A percentile compares a stretch with the other conserved stretches of the same genome.
Evolutionary conservation across 2,329 filamentous ascomycete genomes (phyloP).

Genomic region (Dactylonectria macrodidyma): DNA sequence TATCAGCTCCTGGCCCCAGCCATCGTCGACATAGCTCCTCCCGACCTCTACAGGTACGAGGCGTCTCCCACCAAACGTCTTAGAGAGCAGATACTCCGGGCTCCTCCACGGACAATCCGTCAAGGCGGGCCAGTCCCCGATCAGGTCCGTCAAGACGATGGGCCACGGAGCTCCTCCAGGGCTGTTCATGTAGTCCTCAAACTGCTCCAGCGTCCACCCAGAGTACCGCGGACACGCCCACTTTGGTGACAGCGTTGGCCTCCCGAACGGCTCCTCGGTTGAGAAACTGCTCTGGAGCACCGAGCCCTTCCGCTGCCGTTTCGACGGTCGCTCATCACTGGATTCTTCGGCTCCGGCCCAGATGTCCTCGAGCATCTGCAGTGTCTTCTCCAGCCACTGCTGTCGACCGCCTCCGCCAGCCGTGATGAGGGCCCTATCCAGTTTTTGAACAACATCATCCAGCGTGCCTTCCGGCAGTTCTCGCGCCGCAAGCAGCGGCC

Average conservation of each 20-base stretch:
- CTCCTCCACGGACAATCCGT: constrained; percentile 77
- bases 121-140: constrained; percentile 83
- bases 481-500: constrained; percentile 9
- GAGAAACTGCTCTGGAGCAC: constrained; percentile 43
- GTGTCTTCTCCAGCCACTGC: constrained; percentile 66
- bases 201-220: constrained; percentile 68
- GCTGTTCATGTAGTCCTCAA: constrained; percentile 73
- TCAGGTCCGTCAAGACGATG: constrained; percentile 77
- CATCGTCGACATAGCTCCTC: constrained; percentile 87
- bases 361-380: constrained; percentile 59
- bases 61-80: constrained; percentile 82
- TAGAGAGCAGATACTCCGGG: constrained; percentile 80
- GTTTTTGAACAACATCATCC: constrained; percentile 70
- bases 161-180: constrained; percentile 66
- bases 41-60: constrained; percentile 91
- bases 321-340: constrained; percentile 37
- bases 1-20: constrained; percentile 87
- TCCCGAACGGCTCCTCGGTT: constrained; percentile 46
- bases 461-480: constrained; percentile 53
- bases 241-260: constrained; percentile 44
- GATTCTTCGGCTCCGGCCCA: constrained; percentile 36
- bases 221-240: constrained; percentile 48
- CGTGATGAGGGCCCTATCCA: constrained; percentile 85
- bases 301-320: constrained; percentile 36
- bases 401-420: constrained; percentile 72